Conservation (phyloP, 805 yeast species). For the Barnettozyma botsteinii region DNA sequence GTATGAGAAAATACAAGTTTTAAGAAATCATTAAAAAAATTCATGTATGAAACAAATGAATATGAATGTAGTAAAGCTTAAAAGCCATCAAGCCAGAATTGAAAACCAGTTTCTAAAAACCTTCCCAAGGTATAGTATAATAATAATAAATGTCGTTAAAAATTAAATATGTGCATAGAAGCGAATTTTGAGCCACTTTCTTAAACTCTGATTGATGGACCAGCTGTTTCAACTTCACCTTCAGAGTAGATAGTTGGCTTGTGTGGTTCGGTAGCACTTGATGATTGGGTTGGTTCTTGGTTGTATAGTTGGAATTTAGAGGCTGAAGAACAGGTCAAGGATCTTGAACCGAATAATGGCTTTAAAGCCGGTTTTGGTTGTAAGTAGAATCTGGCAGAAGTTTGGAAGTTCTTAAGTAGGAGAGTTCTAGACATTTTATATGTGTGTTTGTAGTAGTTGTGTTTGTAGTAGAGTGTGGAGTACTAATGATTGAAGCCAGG, state of each 20-base stretch:
- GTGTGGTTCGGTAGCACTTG: slow-evolving; percentile 14
- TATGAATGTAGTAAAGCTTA: neutral
- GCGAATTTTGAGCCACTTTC: neutral
- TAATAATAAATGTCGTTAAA: neutral
- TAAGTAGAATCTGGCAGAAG: slow-evolving; percentile 22
- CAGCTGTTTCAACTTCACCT: slow-evolving; percentile 28
- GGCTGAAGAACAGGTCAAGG: slow-evolving; percentile 11
- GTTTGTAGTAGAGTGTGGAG: neutral
- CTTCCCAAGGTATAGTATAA: too few relatives aligned
- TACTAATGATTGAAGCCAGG: neutral
- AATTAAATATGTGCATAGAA: neutral
- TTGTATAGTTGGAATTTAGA: slow-evolving; percentile 21
- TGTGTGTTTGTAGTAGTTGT: too few relatives aligned
- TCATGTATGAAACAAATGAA: neutral
- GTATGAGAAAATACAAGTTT: slow-evolving; percentile 10
- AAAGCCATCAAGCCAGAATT: too few relatives aligned
- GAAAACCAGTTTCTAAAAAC: too few relatives aligned
- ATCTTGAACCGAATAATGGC: slow-evolving; percentile 15
- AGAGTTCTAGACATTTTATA: slow-evolving; percentile 15
- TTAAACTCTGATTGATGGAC: slow-evolving; percentile 25
- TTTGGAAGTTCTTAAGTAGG: slow-evolving; percentile 22
- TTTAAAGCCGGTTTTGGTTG: slow-evolving; percentile 14
- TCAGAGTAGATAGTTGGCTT: slow-evolving; percentile 27
- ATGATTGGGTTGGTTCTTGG: slow-evolving; percentile 16
- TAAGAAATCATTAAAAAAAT: neutral